phyloP scores from a whole-genome alignment of 441 rosid species.

The Macaranga tanarius region DNA sequence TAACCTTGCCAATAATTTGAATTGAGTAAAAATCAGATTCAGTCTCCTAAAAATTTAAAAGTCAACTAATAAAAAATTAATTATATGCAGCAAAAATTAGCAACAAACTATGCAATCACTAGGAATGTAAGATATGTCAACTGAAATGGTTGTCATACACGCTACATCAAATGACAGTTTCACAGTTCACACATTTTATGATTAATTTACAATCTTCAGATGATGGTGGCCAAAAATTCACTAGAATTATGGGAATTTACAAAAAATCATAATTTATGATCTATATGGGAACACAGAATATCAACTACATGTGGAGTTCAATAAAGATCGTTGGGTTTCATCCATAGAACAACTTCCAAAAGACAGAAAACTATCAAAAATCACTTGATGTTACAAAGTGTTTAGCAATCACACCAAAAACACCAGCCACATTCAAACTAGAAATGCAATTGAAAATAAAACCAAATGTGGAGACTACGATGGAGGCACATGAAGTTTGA shows the following conservation, averaged over 20 bases:
- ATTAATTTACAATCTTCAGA: not conserved
- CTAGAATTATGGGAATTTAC: not conserved
- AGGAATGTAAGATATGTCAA: constrained; percentile 3
- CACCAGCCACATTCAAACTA: not conserved
- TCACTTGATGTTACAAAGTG: not conserved
- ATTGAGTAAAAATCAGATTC: not conserved
- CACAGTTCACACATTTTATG: not conserved
- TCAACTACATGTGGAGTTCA: not conserved
- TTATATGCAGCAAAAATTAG: not conserved
- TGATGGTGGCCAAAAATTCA: not conserved
- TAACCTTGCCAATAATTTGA: not conserved
- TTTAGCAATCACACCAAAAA: not conserved
- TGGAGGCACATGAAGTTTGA: not conserved
- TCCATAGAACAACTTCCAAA: no score
- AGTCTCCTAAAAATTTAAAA: not conserved
- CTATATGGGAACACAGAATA: not conserved
- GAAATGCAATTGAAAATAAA: constrained; percentile 9
- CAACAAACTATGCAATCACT: constrained; percentile 7
- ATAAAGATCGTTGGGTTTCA: not conserved
- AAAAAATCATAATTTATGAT: no score
- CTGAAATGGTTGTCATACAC: not conserved
- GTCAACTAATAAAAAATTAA: not conserved
- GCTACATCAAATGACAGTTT: not conserved
- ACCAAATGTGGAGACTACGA: not conserved
- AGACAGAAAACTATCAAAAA: not conserved